These are phyloP conservation scores for Suillus clintonianus DNA, from an alignment of 768 basidiomycete species.

Conservation along the genomic window DNA sequence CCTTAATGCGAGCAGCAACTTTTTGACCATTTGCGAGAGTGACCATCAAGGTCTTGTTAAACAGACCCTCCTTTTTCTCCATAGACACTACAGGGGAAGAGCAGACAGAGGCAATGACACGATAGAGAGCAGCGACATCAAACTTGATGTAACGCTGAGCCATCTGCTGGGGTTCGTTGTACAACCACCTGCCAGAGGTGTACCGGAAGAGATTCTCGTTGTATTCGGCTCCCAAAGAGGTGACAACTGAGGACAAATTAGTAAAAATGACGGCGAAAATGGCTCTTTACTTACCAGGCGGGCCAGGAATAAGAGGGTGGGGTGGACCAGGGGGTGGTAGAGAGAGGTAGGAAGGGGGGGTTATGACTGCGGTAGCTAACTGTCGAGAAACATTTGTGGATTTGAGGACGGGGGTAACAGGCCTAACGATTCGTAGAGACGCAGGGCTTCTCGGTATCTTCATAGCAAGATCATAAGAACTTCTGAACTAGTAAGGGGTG, in stretches of 20 bases:
- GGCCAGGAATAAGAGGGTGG: neutral
- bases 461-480: constrained; percentile 11
- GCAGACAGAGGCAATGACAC: constrained; percentile 13
- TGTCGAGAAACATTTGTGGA: constrained; percentile 6
- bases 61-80: constrained; percentile 18
- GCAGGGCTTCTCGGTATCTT: constrained; percentile 3
- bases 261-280: neutral
- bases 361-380: constrained; percentile 11
- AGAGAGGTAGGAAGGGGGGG: constrained; percentile 14
- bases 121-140: constrained; percentile 19
- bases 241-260: constrained; percentile 1
- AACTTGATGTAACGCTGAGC: constrained; percentile 14
- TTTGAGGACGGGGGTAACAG: neutral
- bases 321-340: constrained; percentile 8
- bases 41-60: constrained; percentile 15
- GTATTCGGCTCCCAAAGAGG: constrained; percentile 1
- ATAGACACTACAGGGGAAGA: constrained; percentile 14
- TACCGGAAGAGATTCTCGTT: constrained; percentile 13
- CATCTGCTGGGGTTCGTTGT: constrained; percentile 26
- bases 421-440: constrained; percentile 6
- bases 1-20: constrained; percentile 13
- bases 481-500: neutral
- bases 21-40: constrained; percentile 12
- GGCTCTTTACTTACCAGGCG: neutral
- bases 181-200: constrained; percentile 27